Evolutionary conservation across 345 rosid genomes (phyloP).

Genomic region (Barbarea vulgaris): DNA sequence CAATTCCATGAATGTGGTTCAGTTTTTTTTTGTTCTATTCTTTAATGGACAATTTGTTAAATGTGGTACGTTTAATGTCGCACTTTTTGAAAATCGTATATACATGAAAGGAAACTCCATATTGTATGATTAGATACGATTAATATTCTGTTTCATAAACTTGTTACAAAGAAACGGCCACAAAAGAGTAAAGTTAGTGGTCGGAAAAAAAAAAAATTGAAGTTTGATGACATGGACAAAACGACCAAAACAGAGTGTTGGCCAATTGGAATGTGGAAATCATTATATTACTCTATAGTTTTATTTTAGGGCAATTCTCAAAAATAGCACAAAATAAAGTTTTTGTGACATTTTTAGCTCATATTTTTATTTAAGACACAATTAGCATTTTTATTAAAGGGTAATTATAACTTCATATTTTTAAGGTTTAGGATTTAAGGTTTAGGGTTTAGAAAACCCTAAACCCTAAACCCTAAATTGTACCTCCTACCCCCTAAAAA

Average conservation of each 20-base stretch:
- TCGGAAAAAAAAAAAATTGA: neutral
- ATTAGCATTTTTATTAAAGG: too few species aligned
- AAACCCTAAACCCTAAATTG: too few species aligned
- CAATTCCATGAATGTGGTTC: neutral
- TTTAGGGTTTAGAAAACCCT: too few species aligned
- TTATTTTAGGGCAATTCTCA: too few species aligned
- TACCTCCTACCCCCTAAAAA: too few species aligned
- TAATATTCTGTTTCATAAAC: conserved; percentile 36
- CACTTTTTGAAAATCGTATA: neutral
- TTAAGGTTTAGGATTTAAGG: too few species aligned
- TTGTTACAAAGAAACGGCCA: conserved; percentile 43
- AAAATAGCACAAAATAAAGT: too few species aligned
- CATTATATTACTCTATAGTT: too few species aligned
- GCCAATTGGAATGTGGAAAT: conserved; percentile 65
- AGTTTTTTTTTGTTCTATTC: neutral
- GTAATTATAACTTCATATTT: too few species aligned
- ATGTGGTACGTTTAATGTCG: neutral
- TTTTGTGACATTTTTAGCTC: too few species aligned
- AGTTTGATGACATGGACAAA: conserved; percentile 56
- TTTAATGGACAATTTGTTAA: neutral
- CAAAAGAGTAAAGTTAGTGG: conserved; percentile 28
- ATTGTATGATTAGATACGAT: conserved; percentile 14
- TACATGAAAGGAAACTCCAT: conserved; percentile 7
- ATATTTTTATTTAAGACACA: too few species aligned
- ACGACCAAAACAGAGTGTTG: conserved; percentile 68